phyloP scores from a whole-genome alignment of 163 green algal species.

The Scenedesmus sp. region DNA sequence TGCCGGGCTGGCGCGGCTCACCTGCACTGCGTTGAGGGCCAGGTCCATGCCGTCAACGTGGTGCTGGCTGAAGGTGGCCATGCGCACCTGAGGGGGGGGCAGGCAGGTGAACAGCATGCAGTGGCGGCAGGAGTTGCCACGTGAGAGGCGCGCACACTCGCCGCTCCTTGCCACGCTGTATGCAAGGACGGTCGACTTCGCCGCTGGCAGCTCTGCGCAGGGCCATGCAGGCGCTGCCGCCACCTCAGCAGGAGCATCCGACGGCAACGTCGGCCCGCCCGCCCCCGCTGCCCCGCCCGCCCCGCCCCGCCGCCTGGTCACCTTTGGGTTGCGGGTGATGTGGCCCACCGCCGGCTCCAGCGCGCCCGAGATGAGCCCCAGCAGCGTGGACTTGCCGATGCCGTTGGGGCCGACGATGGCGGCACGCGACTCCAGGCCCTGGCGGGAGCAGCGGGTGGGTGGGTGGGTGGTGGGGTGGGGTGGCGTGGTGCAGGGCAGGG shows the following conservation, averaged over 20 bases:
- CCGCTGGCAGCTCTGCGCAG: background rate
- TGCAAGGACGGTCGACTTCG: too few relatives aligned
- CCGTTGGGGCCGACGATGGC: slow-evolving; percentile 88
- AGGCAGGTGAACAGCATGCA: background rate
- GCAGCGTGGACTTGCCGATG: slow-evolving; percentile 94
- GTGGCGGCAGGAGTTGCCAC: too few relatives aligned
- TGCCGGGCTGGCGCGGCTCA: too few relatives aligned
- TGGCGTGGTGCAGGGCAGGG: too few relatives aligned
- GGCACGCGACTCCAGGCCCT: slow-evolving; percentile 84
- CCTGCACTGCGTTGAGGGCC: slow-evolving; percentile 80
- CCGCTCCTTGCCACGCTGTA: background rate
- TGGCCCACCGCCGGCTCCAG: slow-evolving; percentile 88
- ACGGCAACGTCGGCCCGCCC: too few relatives aligned
- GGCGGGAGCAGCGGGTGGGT: too few relatives aligned
- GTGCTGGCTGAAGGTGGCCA: slow-evolving; percentile 98
- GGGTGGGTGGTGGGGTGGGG: too few relatives aligned
- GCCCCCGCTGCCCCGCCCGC: background rate
- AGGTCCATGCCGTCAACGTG: slow-evolving; percentile 93
- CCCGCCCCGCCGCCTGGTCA: slow-evolving; percentile 7
- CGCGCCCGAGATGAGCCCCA: slow-evolving; percentile 96
- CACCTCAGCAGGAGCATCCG: background rate
- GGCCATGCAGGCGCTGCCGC: too few relatives aligned
- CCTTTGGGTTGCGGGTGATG: slow-evolving; percentile 92
- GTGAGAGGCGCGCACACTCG: too few relatives aligned
- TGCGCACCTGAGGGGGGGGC: slow-evolving; percentile 79